These are phyloP conservation scores for Lodderomyces pseudojiufengensis DNA, from an alignment of 1,139 yeast species.

Conservation along the genomic window DNA sequence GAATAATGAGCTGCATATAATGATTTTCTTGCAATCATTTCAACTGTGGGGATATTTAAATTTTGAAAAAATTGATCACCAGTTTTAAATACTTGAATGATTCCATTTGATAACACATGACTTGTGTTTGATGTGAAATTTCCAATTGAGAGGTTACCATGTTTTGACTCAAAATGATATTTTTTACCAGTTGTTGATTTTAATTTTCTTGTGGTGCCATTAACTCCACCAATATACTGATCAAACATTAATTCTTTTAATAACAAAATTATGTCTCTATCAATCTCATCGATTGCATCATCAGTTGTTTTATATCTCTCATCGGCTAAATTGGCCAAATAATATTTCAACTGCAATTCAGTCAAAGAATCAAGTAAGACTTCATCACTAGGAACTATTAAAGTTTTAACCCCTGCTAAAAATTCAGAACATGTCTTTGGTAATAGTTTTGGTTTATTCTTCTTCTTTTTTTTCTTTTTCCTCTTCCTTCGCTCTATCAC, in stretches of 20 bases:
- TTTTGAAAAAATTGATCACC: constrained; percentile 31
- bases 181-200: constrained; percentile 8
- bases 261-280: constrained; percentile 25
- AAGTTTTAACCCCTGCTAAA: constrained; percentile 24
- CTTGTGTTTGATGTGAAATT: constrained; percentile 31
- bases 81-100: constrained; percentile 51
- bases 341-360: constrained; percentile 27
- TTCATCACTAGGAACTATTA: constrained; percentile 36
- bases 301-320: constrained; percentile 23
- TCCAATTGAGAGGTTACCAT: constrained; percentile 6
- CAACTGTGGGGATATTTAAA: constrained; percentile 24
- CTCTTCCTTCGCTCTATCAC: constrained; percentile 1
- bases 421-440: constrained; percentile 30
- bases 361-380: constrained; percentile 24
- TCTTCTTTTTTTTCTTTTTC: constrained; percentile 11
- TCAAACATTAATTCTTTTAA: constrained; percentile 26
- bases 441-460: constrained; percentile 14
- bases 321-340: constrained; percentile 24
- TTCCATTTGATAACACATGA: constrained; percentile 53
- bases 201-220: constrained; percentile 22
- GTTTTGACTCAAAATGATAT: constrained; percentile 6
- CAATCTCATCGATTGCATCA: constrained; percentile 32
- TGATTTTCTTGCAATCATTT: constrained; percentile 68
- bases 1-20: constrained; percentile 68
- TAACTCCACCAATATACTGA: constrained; percentile 29